phyloP scores from a whole-genome alignment of 2,329 filamentous ascomycete species.

The Apiospora marii region DNA sequence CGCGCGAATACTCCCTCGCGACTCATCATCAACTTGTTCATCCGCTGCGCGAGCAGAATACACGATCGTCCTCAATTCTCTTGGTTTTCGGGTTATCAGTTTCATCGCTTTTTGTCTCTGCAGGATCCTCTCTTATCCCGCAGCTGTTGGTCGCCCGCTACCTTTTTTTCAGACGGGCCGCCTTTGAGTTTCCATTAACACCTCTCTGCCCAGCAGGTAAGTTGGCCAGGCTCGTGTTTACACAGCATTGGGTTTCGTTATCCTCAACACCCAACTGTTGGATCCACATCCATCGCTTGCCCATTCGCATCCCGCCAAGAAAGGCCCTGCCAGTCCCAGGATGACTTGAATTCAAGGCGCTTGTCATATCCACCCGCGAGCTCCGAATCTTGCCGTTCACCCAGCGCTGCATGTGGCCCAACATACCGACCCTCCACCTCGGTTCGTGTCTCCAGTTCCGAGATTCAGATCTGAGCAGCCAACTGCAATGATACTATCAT shows the following conservation, averaged over 20 bases:
- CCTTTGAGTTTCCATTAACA: not conserved
- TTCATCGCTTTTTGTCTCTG: not conserved
- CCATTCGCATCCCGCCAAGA: not conserved
- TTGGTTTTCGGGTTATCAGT: not conserved
- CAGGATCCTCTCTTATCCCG: not conserved
- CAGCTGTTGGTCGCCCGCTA: not conserved
- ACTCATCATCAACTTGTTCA: not conserved
- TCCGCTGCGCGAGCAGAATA: not conserved
- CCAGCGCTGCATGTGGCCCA: conserved; percentile 12
- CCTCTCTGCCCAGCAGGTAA: not conserved
- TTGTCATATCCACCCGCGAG: not conserved
- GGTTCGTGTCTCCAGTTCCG: not conserved
- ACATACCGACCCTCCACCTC: conserved; percentile 14
- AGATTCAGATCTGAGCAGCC: conserved; percentile 1
- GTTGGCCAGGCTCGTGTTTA: conserved; percentile 6
- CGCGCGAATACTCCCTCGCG: not conserved
- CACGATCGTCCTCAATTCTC: not conserved
- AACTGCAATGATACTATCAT: conserved; percentile 4
- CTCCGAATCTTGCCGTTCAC: conserved; percentile 18
- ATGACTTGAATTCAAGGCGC: conserved; percentile 2
- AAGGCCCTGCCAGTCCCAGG: conserved; percentile 10
- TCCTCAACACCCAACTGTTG: conserved; percentile 21
- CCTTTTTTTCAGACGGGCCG: not conserved
- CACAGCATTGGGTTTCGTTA: not conserved
- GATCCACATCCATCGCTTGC: not conserved